Evolutionary conservation across 2,329 filamentous ascomycete genomes (phyloP).

Genomic region (Botrytis pseudocinerea): DNA sequence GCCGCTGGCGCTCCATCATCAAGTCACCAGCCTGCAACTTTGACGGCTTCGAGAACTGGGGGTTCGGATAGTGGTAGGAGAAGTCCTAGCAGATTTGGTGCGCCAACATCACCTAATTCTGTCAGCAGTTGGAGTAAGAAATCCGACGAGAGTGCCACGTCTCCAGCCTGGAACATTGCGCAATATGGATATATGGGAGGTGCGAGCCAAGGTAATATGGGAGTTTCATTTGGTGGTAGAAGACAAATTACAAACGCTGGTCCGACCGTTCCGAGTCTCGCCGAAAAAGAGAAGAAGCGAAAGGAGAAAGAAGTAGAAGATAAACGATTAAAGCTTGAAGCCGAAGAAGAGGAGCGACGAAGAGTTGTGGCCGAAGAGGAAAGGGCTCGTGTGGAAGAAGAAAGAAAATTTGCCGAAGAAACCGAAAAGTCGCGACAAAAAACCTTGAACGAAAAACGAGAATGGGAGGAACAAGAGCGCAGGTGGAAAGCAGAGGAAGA

Average conservation of each 20-base stretch:
- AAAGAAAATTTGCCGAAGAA: conserved; percentile 67
- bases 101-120: conserved; percentile 52
- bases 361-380: conserved; percentile 58
- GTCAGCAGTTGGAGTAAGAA: conserved; percentile 91
- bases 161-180: conserved; percentile 96
- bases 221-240: conserved; percentile 86
- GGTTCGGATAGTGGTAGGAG: conserved; percentile 54
- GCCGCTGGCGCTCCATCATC: conserved; percentile 61
- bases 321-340: conserved; percentile 57
- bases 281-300: conserved; percentile 76
- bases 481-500: conserved; percentile 79
- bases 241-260: conserved; percentile 87
- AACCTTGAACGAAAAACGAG: conserved; percentile 66
- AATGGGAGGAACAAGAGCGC: conserved; percentile 75
- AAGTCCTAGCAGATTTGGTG: conserved; percentile 62
- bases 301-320: conserved; percentile 59
- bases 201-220: conserved; percentile 92
- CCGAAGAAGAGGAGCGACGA: conserved; percentile 54
- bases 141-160: conserved; percentile 75
- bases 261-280: conserved; percentile 76
- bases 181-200: conserved; percentile 99
- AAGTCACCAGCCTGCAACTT: conserved; percentile 45
- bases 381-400: conserved; percentile 61
- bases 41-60: conserved; percentile 40
- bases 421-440: conserved; percentile 57